Base-by-base conservation (phyloP, 1,284 basidiomycete genomes). In the Moniliophthora roreri region DNA sequence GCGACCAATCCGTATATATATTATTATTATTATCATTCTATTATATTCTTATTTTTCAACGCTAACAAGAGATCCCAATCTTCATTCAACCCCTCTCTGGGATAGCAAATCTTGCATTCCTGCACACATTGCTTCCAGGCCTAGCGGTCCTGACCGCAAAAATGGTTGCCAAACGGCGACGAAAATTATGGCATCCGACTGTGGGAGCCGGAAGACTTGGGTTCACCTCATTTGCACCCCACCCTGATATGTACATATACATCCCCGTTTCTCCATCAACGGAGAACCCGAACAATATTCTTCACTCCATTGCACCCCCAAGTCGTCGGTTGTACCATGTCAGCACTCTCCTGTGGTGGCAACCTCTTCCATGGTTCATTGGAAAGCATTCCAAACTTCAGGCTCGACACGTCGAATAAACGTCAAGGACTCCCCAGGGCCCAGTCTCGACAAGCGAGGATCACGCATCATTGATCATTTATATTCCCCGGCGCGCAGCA, bases 401-500 rank as follows among this genome's bases (percentile, higher is more conserved):
- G 11, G 10, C 41, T 15, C 15, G 10, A 15, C 24, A 16, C 39
- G 11, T 18, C 36, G 9, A 36, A 13, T 35, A 34, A 2, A 21
- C 15, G 24, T 20, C n/a, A 46, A 15, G 10, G 9, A 7, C 10
- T 24, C 9, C 13, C 8, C 26, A 8, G 18, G 16, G n/a, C n/a
- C n/a, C n/a, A n/a, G n/a, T n/a, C n/a, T n/a, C n/a, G n/a, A n/a
- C 44, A 32, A 26, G 44, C 44, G 44, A 46, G 28, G 44, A 46
- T 32, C 44, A 46, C 41, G 41, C 41, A 46, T 46, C 44, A 46
- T 46, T 46, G 39, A 40, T 40, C 39, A 40, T 40, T 18, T 40
- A 40, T 18, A 28, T 46, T 10, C 44, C 11, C 41, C 41, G 20
- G 20, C 16, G 23, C n/a, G 23, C 41, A 20, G 3, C 13, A 44